A percentile compares a stretch with the other conserved stretches of the same genome.
Evolutionary conservation across 176 grass and related monocot species (phyloP).

Genomic region (Paspalum notatum): DNA sequence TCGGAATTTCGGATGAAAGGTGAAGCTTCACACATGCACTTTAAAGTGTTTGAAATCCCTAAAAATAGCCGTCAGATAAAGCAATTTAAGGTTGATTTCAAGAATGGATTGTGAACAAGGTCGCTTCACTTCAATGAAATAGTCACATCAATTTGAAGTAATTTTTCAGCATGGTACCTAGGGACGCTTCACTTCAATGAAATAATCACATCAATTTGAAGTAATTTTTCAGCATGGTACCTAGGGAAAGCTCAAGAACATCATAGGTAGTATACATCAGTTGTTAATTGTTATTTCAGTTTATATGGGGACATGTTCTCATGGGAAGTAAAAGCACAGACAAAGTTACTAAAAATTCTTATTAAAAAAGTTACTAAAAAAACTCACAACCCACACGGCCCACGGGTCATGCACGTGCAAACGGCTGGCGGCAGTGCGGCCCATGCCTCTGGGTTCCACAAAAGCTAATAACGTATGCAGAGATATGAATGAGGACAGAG

Average conservation of each 20-base stretch:
- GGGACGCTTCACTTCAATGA: neutral
- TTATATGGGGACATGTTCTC: neutral
- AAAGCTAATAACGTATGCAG: conserved; percentile 22
- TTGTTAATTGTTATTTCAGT: neutral
- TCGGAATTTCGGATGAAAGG: conserved; percentile 2
- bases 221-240: neutral
- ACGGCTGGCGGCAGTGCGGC: neutral
- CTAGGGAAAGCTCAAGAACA: neutral
- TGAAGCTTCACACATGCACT: neutral
- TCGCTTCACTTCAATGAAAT: neutral
- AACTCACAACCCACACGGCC: neutral
- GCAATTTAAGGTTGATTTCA: neutral
- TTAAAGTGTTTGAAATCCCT: neutral
- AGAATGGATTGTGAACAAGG: neutral
- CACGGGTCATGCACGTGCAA: conserved; percentile 24
- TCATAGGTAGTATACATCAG: neutral
- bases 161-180: neutral
- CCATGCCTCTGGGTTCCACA: conserved; percentile 19
- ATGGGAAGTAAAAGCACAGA: neutral
- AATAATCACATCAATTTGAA: neutral
- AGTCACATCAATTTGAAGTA: neutral
- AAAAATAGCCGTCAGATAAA: neutral
- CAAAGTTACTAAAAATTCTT: neutral
- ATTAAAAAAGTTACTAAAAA: neutral
- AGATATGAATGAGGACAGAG: neutral